A percentile compares a stretch with the other conserved stretches of the same genome.
These are phyloP conservation scores for Russula sp. DNA, from an alignment of 768 basidiomycete genomes.

Conservation along the genomic window DNA sequence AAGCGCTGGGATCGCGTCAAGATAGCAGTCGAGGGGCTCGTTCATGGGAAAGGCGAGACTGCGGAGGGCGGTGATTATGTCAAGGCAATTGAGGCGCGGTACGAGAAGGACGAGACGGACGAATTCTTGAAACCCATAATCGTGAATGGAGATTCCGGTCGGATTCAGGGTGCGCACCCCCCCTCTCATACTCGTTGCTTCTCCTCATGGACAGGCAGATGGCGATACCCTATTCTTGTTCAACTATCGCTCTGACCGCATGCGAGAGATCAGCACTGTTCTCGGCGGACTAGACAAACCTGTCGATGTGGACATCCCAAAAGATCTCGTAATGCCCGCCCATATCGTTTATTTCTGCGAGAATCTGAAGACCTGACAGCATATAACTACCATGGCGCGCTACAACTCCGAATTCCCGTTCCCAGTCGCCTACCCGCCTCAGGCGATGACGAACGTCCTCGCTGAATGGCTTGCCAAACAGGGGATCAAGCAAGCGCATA, in stretches of 20 bases:
- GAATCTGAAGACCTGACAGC: conserved; percentile 34
- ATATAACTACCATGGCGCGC: conserved; percentile 89
- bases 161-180: conserved; percentile 63
- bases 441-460: conserved; percentile 88
- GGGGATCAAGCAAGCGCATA: conserved; percentile 78
- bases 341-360: background rate
- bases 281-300: conserved; percentile 81
- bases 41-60: conserved; percentile 52
- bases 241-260: conserved; percentile 96
- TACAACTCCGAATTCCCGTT: conserved; percentile 93
- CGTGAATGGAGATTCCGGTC: conserved; percentile 67
- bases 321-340: conserved; percentile 55
- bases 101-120: conserved; percentile 82
- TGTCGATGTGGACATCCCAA: conserved; percentile 75
- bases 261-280: conserved; percentile 84
- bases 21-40: conserved; percentile 80
- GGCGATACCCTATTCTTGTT: conserved; percentile 90
- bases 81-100: conserved; percentile 63
- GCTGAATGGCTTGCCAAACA: conserved; percentile 85
- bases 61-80: conserved; percentile 56
- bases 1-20: conserved; percentile 95
- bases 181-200: too few relatives aligned
- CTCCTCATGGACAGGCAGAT: conserved; percentile 38
- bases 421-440: conserved; percentile 88
- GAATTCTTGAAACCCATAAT: conserved; percentile 97